phyloP scores from a whole-genome alignment of 2,329 filamentous ascomycete genomes.

The Colletotrichum salicis region DNA sequence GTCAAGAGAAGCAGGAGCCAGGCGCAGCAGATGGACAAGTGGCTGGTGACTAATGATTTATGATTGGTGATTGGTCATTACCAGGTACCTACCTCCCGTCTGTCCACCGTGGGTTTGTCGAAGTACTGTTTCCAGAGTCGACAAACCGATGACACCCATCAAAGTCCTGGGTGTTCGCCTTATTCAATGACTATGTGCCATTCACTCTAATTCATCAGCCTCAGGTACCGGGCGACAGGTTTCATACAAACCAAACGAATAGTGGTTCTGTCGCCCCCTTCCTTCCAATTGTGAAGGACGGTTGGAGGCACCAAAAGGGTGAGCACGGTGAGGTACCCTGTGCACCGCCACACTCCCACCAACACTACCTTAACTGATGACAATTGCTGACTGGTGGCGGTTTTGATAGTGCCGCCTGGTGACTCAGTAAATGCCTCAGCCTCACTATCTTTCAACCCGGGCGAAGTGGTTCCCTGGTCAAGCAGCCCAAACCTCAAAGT shows the following conservation, averaged over 20 bases:
- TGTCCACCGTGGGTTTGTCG: background rate
- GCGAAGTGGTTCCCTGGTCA: slow-evolving; percentile 15
- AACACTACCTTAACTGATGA: slow-evolving; percentile 26
- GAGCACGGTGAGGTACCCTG: too few species aligned
- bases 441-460: slow-evolving; percentile 5
- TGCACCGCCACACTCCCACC: slow-evolving; percentile 21
- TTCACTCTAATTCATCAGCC: background rate
- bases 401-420: slow-evolving; percentile 12
- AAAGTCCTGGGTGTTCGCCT: background rate
- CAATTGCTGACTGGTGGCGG: slow-evolving; percentile 11
- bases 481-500: background rate
- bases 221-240: background rate
- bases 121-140: background rate
- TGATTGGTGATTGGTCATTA: background rate
- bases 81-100: too few species aligned
- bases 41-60: background rate
- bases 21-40: background rate
- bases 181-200: background rate
- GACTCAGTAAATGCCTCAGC: slow-evolving; percentile 22
- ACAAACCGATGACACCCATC: background rate
- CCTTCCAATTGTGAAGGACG: background rate
- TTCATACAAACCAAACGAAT: slow-evolving; percentile 16
- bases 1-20: background rate
- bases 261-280: slow-evolving; percentile 5
- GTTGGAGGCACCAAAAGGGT: background rate